Evolutionary conservation across 2,329 filamentous ascomycete genomes (phyloP), one percentile per base, ranked within the genome.

Genomic region (Ceratocystis diversiconidia): DNA sequence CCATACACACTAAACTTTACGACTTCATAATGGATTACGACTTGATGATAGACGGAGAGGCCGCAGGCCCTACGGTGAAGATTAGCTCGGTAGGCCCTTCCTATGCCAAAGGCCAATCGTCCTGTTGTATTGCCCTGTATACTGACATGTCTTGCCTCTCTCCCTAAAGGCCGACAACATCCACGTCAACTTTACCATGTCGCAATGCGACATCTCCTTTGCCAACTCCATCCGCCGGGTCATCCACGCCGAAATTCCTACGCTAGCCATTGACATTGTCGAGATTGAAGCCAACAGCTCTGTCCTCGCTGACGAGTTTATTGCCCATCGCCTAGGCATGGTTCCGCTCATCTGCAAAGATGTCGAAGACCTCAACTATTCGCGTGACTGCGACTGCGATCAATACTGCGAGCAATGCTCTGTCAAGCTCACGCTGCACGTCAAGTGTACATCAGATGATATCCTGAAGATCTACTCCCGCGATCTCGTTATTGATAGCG

Each of bases 281-380:
- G 90, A 97, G 75, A 86, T 99, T 70, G 87, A 95, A 73, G 83
- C 82, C 72, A 99, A 99, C 79, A 95, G 88, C 66, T 95, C 92
- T n/a, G 92, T 96, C 3, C 85, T 97, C 15, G 89, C 92, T 68
- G 92, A 99, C 76, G 92, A 99, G 76, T 96, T 97, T 76, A 86
- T 99, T 70, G 88, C 90, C 61, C 92, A 97, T 76, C 88, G 92
- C 59, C 82, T 99, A 15, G 92, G 94, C 41, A 84, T 97, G 60
- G 85, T 97, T 66, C 94, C 94, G 0, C 84, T 99, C 61, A 86
- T 88, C 74, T 89, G 90, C 66, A 89, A 89, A 72, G 88, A 89
- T 73, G 86, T 92, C 71, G 89, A 92, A 70, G 82, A 87, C 71
- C 82, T 97, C 69, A 81, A 88, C 69, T 96, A 96, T 78, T 88